A percentile compares a stretch with the other conserved stretches of the same genome.
phyloP scores from a whole-genome alignment of 257 asterid species.

The Osmanthus fragrans region DNA sequence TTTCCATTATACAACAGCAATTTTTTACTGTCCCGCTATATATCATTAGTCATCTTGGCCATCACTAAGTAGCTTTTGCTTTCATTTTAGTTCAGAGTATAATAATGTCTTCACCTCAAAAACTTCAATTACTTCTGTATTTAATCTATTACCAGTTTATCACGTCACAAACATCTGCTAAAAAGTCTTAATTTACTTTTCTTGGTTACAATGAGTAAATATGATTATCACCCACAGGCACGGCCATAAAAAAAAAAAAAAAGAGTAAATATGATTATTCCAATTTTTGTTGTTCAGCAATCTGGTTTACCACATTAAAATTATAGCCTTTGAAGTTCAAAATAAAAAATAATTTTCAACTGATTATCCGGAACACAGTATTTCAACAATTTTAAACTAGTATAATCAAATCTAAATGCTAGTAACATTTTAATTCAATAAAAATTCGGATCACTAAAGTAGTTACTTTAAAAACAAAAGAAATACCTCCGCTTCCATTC shows the following conservation, averaged over 20 bases:
- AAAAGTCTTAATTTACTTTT: background rate
- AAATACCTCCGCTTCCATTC: slow-evolving; percentile 53
- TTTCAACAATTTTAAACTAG: background rate
- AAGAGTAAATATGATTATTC: background rate
- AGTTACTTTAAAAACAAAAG: background rate
- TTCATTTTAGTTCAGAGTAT: background rate
- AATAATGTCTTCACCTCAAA: background rate
- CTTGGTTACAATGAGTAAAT: slow-evolving; percentile 4
- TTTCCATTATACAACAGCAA: background rate
- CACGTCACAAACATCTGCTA: background rate
- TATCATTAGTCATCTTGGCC: slow-evolving; percentile 1
- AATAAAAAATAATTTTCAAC: background rate
- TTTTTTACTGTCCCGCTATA: background rate
- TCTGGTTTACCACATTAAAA: background rate
- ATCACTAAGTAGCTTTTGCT: background rate
- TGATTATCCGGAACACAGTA: background rate
- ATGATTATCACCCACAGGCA: no score
- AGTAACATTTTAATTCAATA: slow-evolving; percentile 11
- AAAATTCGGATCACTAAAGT: background rate
- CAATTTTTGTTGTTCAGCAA: slow-evolving; percentile 2
- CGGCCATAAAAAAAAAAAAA: no score
- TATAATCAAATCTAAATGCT: background rate
- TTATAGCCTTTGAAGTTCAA: background rate
- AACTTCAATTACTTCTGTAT: background rate
- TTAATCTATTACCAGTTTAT: background rate